Percentiles rank a stretch among this genome's conserved stretches.
phyloP scores from a whole-genome alignment of 768 basidiomycete species.

The Leccinum incarnatum region DNA sequence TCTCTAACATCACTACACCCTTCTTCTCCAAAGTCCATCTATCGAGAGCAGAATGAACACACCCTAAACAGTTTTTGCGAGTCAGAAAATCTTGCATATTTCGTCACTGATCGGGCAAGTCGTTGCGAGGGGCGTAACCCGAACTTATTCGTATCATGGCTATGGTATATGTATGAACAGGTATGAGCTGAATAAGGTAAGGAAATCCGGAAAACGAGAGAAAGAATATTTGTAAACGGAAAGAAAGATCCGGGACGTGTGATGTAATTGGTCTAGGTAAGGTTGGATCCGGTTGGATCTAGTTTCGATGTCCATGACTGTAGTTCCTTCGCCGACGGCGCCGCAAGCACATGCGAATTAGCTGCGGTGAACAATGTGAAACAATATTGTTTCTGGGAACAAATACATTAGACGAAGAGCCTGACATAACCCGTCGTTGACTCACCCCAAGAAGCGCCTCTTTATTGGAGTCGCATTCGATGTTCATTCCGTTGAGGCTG shows the following conservation, averaged over 20 bases:
- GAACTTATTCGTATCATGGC: constrained; percentile 7
- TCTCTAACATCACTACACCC: not conserved
- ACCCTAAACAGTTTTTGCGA: not conserved
- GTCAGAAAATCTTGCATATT: not conserved
- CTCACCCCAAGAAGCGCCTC: constrained; percentile 84
- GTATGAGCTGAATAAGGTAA: constrained; percentile 22
- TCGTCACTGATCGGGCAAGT: constrained; percentile 3
- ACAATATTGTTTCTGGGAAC: constrained; percentile 68
- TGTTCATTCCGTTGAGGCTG: constrained; percentile 79
- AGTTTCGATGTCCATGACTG: constrained; percentile 82
- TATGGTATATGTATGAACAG: constrained; percentile 30
- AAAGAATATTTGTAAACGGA: not conserved
- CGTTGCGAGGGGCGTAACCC: constrained; percentile 3
- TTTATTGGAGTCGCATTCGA: constrained; percentile 84
- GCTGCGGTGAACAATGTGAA: constrained; percentile 91
- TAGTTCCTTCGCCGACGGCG: constrained; percentile 77
- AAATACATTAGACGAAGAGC: constrained; percentile 4
- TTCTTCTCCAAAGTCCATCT: constrained; percentile 16
- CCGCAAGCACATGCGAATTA: constrained; percentile 88
- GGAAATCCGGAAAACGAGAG: constrained; percentile 1
- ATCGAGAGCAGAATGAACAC: not conserved
- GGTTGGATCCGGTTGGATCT: constrained; percentile 72
- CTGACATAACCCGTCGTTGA: not conserved
- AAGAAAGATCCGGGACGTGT: not conserved
- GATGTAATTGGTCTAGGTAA: constrained; percentile 30